Percentiles rank a stretch among this genome's conserved stretches.
These are phyloP conservation scores for Debaryomyces psychrophilus DNA, from an alignment of 1,139 yeast genomes.

Conservation along the genomic window DNA sequence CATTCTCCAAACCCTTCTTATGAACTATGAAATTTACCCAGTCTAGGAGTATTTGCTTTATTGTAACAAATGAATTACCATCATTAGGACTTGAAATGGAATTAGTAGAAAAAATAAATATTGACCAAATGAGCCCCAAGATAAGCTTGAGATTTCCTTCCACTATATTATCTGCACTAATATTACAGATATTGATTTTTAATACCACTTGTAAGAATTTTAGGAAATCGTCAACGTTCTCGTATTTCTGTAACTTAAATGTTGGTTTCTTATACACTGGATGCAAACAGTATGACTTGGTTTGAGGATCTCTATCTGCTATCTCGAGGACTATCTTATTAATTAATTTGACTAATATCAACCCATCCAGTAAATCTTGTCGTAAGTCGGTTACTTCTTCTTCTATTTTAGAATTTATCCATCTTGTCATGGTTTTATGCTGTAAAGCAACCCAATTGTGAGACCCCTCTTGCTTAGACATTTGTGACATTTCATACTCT, in stretches of 20 bases:
- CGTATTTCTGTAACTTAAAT: slow-evolving; percentile 61
- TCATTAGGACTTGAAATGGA: slow-evolving; percentile 31
- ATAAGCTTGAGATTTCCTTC: slow-evolving; percentile 66
- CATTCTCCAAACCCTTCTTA: slow-evolving; percentile 21
- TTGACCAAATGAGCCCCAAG: slow-evolving; percentile 68
- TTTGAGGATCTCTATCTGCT: slow-evolving; percentile 16
- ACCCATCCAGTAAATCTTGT: slow-evolving; percentile 43
- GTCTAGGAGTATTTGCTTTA: slow-evolving; percentile 34
- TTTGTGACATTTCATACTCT: neutral
- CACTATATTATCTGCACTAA: slow-evolving; percentile 69
- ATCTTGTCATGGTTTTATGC: slow-evolving; percentile 49
- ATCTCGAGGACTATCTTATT: slow-evolving; percentile 33
- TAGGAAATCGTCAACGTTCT: slow-evolving; percentile 60
- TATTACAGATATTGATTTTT: slow-evolving; percentile 54
- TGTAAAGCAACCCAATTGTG: slow-evolving; percentile 46
- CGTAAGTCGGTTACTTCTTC: slow-evolving; percentile 29
- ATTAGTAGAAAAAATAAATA: slow-evolving; percentile 52
- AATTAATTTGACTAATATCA: slow-evolving; percentile 40
- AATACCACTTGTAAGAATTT: slow-evolving; percentile 57
- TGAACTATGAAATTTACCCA: slow-evolving; percentile 37
- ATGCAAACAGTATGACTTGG: slow-evolving; percentile 30
- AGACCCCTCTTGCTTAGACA: neutral
- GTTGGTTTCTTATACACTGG: slow-evolving; percentile 51
- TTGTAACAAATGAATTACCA: slow-evolving; percentile 37
- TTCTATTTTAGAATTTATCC: slow-evolving; percentile 45